Conservation (phyloP, 2,329 filamentous ascomycete genomes). For the Polytolypa hystricis region DNA sequence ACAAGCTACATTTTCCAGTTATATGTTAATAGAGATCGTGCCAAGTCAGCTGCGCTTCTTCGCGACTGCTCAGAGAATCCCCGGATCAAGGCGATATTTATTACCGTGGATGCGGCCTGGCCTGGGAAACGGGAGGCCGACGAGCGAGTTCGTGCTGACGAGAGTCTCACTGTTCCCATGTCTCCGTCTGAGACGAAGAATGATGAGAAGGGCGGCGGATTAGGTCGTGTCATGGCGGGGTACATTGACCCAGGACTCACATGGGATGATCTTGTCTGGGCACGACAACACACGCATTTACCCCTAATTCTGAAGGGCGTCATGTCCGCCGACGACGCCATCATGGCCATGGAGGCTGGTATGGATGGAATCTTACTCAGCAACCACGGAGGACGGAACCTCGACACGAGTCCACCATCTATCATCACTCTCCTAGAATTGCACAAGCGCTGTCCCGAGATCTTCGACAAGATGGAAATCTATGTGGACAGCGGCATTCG, state of each 20-base stretch:
- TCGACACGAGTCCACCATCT: constrained; percentile 41
- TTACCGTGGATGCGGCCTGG: constrained; percentile 47
- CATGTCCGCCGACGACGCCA: constrained; percentile 46
- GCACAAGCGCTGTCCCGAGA: constrained; percentile 39
- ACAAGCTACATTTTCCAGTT: constrained; percentile 44
- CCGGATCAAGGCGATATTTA: constrained; percentile 36
- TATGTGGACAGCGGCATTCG: constrained; percentile 45
- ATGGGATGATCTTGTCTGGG: constrained; percentile 46
- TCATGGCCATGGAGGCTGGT: constrained; percentile 38
- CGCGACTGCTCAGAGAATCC: constrained; percentile 30
- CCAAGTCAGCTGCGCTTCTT: constrained; percentile 39
- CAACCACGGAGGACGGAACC: constrained; percentile 48
- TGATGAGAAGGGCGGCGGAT: constrained; percentile 43
- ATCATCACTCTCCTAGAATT: constrained; percentile 44
- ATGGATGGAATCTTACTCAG: constrained; percentile 46
- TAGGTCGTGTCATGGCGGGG: constrained; percentile 42
- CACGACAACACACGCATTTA: constrained; percentile 36
- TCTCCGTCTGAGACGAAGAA: constrained; percentile 35
- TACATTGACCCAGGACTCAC: constrained; percentile 43
- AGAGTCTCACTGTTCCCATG: constrained; percentile 32
- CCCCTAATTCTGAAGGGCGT: constrained; percentile 49
- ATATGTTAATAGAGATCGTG: constrained; percentile 43
- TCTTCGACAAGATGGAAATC: constrained; percentile 40
- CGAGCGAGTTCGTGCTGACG: constrained; percentile 41
- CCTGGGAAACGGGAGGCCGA: constrained; percentile 47